These are phyloP conservation scores for Peniophora sp. DNA, from an alignment of 1,284 basidiomycete genomes.

Conservation along the genomic window DNA sequence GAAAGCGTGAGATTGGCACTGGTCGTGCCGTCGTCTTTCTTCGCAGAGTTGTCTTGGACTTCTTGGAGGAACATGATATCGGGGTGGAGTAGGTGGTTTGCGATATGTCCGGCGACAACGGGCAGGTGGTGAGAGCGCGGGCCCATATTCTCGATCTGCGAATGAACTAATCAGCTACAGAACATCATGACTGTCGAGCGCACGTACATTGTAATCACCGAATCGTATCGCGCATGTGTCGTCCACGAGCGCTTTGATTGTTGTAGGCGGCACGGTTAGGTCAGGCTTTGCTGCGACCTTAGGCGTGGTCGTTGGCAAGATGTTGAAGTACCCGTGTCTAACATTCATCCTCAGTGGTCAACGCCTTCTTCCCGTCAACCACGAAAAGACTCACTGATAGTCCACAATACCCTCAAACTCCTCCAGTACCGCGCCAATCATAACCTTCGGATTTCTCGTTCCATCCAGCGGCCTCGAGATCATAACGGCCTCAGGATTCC, in stretches of 20 bases:
- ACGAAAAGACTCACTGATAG: constrained; percentile 34
- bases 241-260: constrained; percentile 26
- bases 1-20: constrained; percentile 47
- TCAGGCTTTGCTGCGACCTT: constrained; percentile 32
- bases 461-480: constrained; percentile 49
- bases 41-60: constrained; percentile 56
- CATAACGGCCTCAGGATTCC: constrained; percentile 50
- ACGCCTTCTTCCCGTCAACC: constrained; percentile 2
- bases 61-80: constrained; percentile 62
- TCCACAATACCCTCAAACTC: constrained; percentile 52
- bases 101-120: constrained; percentile 48
- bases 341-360: not conserved
- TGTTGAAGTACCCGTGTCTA: constrained; percentile 42
- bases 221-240: constrained; percentile 40
- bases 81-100: constrained; percentile 40
- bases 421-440: constrained; percentile 37
- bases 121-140: constrained; percentile 42
- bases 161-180: not conserved
- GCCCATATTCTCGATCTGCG: constrained; percentile 48
- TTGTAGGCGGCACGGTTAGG: constrained; percentile 28
- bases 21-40: constrained; percentile 47
- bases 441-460: constrained; percentile 41
- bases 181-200: constrained; percentile 2
- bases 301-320: constrained; percentile 50
- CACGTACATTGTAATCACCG: constrained; percentile 52